Percentiles rank a stretch among this genome's conserved stretches.
Evolutionary conservation across 805 yeast genomes (phyloP).

Genomic region (Scheffersomyces ergatensis): DNA sequence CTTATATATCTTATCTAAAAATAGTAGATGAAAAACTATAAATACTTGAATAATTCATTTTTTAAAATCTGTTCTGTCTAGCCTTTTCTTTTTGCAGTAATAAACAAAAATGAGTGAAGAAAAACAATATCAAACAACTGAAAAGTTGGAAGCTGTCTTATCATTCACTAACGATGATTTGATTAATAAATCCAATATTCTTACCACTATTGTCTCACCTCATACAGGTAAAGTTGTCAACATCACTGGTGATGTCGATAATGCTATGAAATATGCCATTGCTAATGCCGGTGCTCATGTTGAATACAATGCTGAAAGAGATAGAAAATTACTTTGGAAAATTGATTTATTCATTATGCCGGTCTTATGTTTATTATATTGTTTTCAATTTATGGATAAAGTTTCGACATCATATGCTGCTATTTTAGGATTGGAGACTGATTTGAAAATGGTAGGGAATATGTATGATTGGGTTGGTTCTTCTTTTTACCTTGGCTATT

Average conservation of each 20-base stretch:
- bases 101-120: neutral
- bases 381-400: constrained; percentile 37
- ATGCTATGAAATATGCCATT: constrained; percentile 34
- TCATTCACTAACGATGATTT: constrained; percentile 7
- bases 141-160: constrained; percentile 1
- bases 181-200: constrained; percentile 1
- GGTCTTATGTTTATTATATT: constrained; percentile 19
- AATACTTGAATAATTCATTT: no score
- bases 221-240: constrained; percentile 18
- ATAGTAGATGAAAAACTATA: no score
- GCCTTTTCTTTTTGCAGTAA: neutral
- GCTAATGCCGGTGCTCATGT: constrained; percentile 12
- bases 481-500: constrained; percentile 54
- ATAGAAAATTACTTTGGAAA: constrained; percentile 14
- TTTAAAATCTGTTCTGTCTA: no score
- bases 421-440: constrained; percentile 35
- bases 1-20: no score
- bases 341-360: constrained; percentile 25
- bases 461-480: constrained; percentile 39
- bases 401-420: constrained; percentile 37
- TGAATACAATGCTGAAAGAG: constrained; percentile 13
- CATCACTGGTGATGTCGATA: constrained; percentile 36
- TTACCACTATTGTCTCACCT: constrained; percentile 14
- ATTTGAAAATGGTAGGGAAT: constrained; percentile 31
- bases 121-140: neutral